Conservation (phyloP, 2,329 filamentous ascomycete genomes). For the Diaporthe helianthi region DNA sequence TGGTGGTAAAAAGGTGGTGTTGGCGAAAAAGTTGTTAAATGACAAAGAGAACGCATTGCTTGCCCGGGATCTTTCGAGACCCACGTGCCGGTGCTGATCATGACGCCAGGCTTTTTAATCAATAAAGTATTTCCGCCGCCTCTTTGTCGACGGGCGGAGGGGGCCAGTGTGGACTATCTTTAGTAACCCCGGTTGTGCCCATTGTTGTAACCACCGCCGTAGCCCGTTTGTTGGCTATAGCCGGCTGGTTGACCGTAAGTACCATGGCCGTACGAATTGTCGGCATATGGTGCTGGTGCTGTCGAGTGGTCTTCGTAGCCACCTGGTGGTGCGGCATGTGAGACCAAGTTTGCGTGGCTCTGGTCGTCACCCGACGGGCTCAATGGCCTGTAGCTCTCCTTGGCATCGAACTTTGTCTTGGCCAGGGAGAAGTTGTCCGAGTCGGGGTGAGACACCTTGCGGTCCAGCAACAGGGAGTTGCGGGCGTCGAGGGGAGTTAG, state of each 20-base stretch:
- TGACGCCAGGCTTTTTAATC: slow-evolving; percentile 22
- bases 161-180: not conserved
- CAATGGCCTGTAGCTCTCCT: slow-evolving; percentile 35
- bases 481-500: slow-evolving; percentile 87
- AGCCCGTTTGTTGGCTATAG: slow-evolving; percentile 14
- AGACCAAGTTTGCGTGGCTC: slow-evolving; percentile 49
- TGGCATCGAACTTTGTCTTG: slow-evolving; percentile 47
- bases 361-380: slow-evolving; percentile 38
- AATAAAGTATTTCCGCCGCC: slow-evolving; percentile 12
- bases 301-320: slow-evolving; percentile 30
- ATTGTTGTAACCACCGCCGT: slow-evolving; percentile 20
- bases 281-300: slow-evolving; percentile 30
- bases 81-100: slow-evolving; percentile 15
- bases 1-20: slow-evolving; percentile 27
- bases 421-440: slow-evolving; percentile 53
- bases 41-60: slow-evolving; percentile 33
- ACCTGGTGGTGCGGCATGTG: slow-evolving; percentile 49
- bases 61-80: slow-evolving; percentile 13
- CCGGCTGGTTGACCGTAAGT: slow-evolving; percentile 12
- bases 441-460: slow-evolving; percentile 44
- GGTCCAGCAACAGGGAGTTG: slow-evolving; percentile 82
- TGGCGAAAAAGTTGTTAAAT: slow-evolving; percentile 30
- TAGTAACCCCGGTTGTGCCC: slow-evolving; percentile 22
- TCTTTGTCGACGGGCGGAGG: not conserved
- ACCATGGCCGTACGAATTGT: slow-evolving; percentile 18